Evolutionary conservation across 192 early-diverging fungal species (phyloP).

Genomic region (Oehlia diaphana): DNA sequence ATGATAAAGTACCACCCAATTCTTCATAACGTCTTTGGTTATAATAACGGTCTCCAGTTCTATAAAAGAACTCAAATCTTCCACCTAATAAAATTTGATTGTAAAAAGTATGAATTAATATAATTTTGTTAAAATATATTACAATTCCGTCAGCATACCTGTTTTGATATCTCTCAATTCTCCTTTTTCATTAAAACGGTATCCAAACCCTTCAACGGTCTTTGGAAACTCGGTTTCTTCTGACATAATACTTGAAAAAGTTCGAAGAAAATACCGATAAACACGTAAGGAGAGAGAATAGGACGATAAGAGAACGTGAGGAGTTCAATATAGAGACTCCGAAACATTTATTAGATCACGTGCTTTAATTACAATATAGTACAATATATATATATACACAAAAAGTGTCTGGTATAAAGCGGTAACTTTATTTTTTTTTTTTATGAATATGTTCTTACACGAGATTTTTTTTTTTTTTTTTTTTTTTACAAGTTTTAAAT

Average conservation of each 20-base stretch:
- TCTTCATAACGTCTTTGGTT: conserved; percentile 29
- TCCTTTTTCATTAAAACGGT: conserved; percentile 24
- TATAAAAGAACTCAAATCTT: conserved; percentile 11
- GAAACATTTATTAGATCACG: background rate
- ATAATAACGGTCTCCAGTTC: conserved; percentile 17
- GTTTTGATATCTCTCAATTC: conserved; percentile 13
- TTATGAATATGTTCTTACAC: no score
- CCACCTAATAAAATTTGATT: conserved; percentile 5
- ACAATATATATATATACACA: no score
- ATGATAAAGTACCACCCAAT: conserved; percentile 14
- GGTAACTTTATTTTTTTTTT: no score
- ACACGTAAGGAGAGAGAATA: background rate
- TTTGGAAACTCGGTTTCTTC: background rate
- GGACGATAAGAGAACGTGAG: background rate
- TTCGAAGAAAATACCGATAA: background rate
- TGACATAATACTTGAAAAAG: background rate
- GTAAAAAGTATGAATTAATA: no score
- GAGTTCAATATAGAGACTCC: background rate
- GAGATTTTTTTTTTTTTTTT: no score
- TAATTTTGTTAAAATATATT: background rate
- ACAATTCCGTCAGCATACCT: conserved; percentile 6
- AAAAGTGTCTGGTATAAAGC: no score
- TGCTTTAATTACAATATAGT: no score
- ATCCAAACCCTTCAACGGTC: conserved; percentile 21
- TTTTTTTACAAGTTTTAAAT: no score